Base-by-base conservation (phyloP, 2,329 filamentous ascomycete species). In the Clonostachys sp. region DNA sequence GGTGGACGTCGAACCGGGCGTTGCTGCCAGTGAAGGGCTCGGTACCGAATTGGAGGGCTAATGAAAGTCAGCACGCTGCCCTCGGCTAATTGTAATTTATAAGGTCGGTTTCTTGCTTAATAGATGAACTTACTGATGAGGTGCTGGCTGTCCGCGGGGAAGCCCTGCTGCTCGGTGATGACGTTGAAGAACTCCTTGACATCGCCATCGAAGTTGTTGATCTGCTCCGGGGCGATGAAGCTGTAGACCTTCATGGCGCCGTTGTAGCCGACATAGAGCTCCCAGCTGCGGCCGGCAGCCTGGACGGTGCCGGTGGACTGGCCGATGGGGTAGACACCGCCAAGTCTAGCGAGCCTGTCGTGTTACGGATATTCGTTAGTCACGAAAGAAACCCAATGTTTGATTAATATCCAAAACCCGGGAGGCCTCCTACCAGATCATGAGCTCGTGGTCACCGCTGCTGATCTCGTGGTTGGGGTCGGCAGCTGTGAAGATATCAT, bases 201-300 rank as follows among this genome's bases (percentile, higher is more conserved):
- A 58, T 86, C 78, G 33, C 72, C 78, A 41, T 63, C 72, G 65
- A 80, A 86, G 60, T 50, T 69, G 18, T 66, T 71, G 20, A 75
- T 62, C 18, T 72, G 57, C 44, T 61, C 70, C 34, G 55, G 48
- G 13, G 60, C 64, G 49, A 67, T 59, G 51, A 66, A 86, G 59
- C 74, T 79, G 67, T 75, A 86, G n/a, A 86, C 82, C 8, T 73
- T 77, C 61, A 73, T 84, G 47, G 62, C 58, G 41, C 78, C 77
- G 56, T 85, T 84, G 34, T 60, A 64, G 18, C 83, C 83, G 48
- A 70, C 70, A 64, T 74, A 85, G 43, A 86, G 66, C 46, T 78
- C 72, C 73, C 76, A 86, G 34, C 56, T 63, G 35, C 67, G 60
- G 42, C 77, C 80, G 38, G 62, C 77, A 48, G 86, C 68, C 12